Evolutionary conservation across 768 basidiomycete species (phyloP).

Genomic region (Boletus huronensis): DNA sequence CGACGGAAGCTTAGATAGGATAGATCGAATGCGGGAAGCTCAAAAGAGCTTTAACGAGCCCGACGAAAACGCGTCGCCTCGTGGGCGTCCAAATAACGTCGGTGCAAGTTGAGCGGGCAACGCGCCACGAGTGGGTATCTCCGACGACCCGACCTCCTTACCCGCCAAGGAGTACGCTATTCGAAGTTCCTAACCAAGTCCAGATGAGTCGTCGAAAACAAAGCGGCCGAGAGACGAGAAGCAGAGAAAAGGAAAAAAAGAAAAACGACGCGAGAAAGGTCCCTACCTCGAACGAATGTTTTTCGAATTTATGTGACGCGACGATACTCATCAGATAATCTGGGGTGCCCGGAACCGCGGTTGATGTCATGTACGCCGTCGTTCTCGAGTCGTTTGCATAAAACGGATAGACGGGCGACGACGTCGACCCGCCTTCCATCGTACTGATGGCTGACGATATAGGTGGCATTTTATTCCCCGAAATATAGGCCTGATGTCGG

Average conservation of each 20-base stretch:
- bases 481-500: slow-evolving; percentile 38
- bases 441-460: neutral
- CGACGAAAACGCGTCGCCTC: slow-evolving; percentile 31
- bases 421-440: slow-evolving; percentile 1
- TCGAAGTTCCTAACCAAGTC: slow-evolving; percentile 45
- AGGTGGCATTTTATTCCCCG: slow-evolving; percentile 32
- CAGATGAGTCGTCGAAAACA: neutral
- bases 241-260: no score
- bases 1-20: neutral
- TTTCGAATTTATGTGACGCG: slow-evolving; percentile 35
- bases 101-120: slow-evolving; percentile 24
- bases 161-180: slow-evolving; percentile 41
- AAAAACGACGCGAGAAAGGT: neutral
- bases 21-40: neutral
- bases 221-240: neutral
- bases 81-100: slow-evolving; percentile 28
- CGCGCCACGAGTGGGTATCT: slow-evolving; percentile 27
- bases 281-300: slow-evolving; percentile 50
- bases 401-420: slow-evolving; percentile 11
- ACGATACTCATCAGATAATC: slow-evolving; percentile 39
- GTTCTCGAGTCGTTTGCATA: slow-evolving; percentile 23
- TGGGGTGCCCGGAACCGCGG: slow-evolving; percentile 6
- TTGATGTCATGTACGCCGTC: slow-evolving; percentile 22
- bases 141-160: slow-evolving; percentile 44
- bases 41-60: slow-evolving; percentile 18